These are phyloP conservation scores for Salinomyces thailandicus DNA, from an alignment of 2,329 filamentous ascomycete species.

Conservation along the genomic window DNA sequence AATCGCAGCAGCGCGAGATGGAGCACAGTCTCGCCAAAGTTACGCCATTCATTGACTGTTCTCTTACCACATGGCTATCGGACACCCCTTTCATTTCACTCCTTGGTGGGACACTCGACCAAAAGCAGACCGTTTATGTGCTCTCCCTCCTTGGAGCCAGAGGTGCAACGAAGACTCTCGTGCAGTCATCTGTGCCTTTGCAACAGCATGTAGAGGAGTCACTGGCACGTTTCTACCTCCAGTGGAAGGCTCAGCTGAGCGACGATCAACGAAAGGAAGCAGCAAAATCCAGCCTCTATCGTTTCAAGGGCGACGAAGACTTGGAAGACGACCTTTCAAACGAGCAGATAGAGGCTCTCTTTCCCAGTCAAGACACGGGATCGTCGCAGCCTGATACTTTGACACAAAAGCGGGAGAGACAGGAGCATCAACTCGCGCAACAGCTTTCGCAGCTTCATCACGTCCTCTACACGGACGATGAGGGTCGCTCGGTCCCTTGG, in stretches of 20 bases:
- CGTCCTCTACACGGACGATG: background rate
- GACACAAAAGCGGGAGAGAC: background rate
- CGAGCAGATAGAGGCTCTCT: conserved; percentile 67
- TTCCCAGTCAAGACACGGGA: conserved; percentile 47
- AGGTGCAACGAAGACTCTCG: conserved; percentile 6
- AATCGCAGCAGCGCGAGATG: background rate
- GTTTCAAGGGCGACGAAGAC: conserved; percentile 66
- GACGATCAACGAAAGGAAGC: conserved; percentile 67
- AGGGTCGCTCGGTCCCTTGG: background rate
- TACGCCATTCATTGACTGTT: conserved; percentile 16
- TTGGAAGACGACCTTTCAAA: conserved; percentile 65
- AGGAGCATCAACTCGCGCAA: background rate
- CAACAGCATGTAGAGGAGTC: conserved; percentile 50
- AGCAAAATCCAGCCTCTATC: conserved; percentile 66
- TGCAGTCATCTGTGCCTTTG: conserved; percentile 8
- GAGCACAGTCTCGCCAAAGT: conserved; percentile 4
- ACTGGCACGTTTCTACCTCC: conserved; percentile 62
- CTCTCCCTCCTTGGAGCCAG: conserved; percentile 15
- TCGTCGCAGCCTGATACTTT: background rate
- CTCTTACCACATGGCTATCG: conserved; percentile 11
- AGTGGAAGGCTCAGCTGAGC: conserved; percentile 70
- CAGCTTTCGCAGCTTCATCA: background rate
- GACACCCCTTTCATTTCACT: conserved; percentile 15
- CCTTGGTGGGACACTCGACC: conserved; percentile 7
- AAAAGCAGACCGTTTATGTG: conserved; percentile 16